phyloP scores from a whole-genome alignment of 768 basidiomycete species.

The Nevesoporus exiguus region DNA sequence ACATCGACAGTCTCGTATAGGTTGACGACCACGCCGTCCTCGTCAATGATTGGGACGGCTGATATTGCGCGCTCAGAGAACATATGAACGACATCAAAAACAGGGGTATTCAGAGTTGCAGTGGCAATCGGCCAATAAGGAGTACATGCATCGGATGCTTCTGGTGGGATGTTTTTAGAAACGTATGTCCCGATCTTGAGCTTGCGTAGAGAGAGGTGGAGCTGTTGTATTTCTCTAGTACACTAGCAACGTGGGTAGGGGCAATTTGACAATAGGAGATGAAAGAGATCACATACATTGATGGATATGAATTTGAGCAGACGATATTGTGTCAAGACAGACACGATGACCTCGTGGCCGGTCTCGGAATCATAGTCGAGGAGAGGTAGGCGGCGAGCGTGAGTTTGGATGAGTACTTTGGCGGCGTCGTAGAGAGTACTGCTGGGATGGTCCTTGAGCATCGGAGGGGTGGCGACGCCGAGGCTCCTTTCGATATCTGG shows the following conservation, averaged over 20 bases:
- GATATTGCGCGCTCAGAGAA: conserved; percentile 95
- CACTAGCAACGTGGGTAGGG: conserved; percentile 51
- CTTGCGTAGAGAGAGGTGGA: conserved; percentile 76
- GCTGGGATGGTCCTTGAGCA: conserved; percentile 83
- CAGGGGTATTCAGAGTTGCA: conserved; percentile 84
- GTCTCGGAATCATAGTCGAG: conserved; percentile 93
- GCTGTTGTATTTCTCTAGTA: conserved; percentile 73
- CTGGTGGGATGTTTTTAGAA: conserved; percentile 44
- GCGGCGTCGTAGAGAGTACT: conserved; percentile 89
- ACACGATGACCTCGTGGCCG: conserved; percentile 92
- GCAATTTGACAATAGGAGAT: neutral
- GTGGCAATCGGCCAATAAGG: conserved; percentile 91
- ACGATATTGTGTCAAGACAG: conserved; percentile 94
- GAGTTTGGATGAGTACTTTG: conserved; percentile 87
- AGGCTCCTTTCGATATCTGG: conserved; percentile 92
- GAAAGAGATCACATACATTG: conserved; percentile 57
- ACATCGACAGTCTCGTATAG: conserved; percentile 99
- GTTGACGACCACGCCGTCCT: conserved; percentile 90
- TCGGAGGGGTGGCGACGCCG: conserved; percentile 87
- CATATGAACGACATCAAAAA: conserved; percentile 98
- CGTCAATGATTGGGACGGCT: conserved; percentile 94
- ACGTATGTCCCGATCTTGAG: conserved; percentile 96
- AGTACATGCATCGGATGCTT: conserved; percentile 51
- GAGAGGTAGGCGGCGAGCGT: conserved; percentile 89
- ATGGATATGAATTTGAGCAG: conserved; percentile 98